Evolutionary conservation across 345 rosid genomes (phyloP).

Genomic region (Eucalyptus sp.): DNA sequence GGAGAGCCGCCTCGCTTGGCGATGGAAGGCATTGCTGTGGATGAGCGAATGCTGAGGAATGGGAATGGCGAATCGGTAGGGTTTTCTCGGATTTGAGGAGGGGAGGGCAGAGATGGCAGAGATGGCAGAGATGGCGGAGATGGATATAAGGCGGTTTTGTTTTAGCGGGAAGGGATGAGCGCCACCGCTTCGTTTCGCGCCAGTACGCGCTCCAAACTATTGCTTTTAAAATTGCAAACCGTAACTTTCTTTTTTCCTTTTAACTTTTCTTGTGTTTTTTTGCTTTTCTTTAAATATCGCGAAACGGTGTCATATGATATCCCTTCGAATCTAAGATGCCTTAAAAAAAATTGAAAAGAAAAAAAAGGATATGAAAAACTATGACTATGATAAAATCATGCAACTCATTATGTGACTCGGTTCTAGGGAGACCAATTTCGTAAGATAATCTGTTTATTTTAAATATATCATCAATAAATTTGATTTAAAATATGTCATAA

Average conservation of each 20-base stretch:
- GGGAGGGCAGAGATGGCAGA: not conserved
- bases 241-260: not conserved
- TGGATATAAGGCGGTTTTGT: not conserved
- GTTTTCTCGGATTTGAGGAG: not conserved
- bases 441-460: rapidly evolving
- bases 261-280: not conserved
- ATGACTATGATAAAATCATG: not conserved
- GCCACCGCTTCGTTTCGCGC: not conserved
- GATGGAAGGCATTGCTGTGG: conserved; percentile 40
- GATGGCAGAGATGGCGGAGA: not conserved
- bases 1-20: conserved; percentile 31
- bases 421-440: not conserved
- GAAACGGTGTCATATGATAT: not conserved
- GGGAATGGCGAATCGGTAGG: not conserved
- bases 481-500: not conserved
- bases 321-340: not conserved
- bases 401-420: not conserved
- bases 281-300: not conserved
- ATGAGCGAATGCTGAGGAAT: not conserved
- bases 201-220: no score
- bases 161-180: not conserved
- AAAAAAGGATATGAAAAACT: not conserved
- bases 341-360: not conserved
- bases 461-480: no score
- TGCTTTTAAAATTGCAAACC: not conserved